Percentiles rank a stretch among this genome's conserved stretches.
Evolutionary conservation across 768 basidiomycete species (phyloP).

Genomic region (Tricholoma hemisulphureum): DNA sequence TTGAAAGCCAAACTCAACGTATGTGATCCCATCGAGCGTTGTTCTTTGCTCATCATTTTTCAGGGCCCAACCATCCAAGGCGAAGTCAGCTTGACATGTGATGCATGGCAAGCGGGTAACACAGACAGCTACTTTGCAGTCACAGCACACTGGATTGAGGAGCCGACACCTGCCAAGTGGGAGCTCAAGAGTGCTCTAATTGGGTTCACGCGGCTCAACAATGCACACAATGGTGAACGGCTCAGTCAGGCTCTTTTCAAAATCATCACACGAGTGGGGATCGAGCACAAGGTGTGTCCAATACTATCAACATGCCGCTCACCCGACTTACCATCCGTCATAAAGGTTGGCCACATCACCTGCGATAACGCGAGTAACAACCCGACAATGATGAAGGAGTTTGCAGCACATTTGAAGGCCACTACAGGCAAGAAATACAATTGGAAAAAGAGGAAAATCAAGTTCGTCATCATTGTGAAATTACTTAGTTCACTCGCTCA

Average conservation of each 20-base stretch:
- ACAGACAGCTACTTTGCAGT: neutral
- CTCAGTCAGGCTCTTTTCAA: too few relatives aligned
- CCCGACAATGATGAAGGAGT: neutral
- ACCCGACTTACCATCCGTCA: neutral
- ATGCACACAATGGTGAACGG: too few relatives aligned
- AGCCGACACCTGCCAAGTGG: neutral
- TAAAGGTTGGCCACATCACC: constrained; percentile 27
- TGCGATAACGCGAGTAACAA: too few relatives aligned
- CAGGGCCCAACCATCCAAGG: neutral
- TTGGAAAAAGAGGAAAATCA: neutral
- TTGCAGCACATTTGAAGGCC: neutral
- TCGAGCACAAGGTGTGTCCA: neutral
- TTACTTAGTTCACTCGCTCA: neutral
- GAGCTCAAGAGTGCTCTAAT: neutral
- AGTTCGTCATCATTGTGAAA: neutral
- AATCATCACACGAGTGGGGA: neutral
- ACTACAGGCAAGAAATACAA: neutral
- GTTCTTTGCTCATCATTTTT: neutral
- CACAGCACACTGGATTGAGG: too few relatives aligned
- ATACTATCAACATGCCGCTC: neutral
- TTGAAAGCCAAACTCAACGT: neutral
- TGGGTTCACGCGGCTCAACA: too few relatives aligned
- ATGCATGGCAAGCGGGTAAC: constrained; percentile 4
- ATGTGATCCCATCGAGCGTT: neutral
- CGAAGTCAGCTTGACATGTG: constrained; percentile 13